Evolutionary conservation across 371 early-diverging fungal genomes (phyloP).

Genomic region (Zychaea mexicana): DNA sequence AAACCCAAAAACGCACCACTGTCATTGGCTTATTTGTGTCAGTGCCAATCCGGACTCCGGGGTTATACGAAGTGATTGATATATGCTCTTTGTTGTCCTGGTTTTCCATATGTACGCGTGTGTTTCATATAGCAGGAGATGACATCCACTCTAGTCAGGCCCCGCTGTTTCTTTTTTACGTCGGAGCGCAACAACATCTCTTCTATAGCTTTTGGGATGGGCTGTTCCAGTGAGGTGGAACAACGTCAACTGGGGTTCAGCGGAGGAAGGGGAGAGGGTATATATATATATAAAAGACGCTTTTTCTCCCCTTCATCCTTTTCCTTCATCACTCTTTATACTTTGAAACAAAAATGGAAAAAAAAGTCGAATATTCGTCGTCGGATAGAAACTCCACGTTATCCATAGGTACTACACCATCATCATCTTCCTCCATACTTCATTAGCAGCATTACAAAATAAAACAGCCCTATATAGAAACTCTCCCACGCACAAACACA

Average conservation of each 20-base stretch:
- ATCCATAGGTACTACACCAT: not conserved
- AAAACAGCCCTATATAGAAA: too few species aligned
- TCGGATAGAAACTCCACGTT: not conserved
- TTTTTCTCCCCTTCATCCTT: not conserved
- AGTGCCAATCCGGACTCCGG: not conserved
- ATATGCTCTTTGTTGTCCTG: not conserved
- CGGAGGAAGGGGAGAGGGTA: not conserved
- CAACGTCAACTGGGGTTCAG: not conserved
- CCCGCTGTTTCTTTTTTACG: too few species aligned
- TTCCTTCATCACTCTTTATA: not conserved
- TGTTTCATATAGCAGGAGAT: not conserved
- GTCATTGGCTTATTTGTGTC: too few species aligned
- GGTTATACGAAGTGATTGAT: not conserved
- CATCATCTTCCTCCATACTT: too few species aligned
- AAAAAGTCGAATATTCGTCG: not conserved
- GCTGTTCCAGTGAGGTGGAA: too few species aligned
- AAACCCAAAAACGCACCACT: not conserved
- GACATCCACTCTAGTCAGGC: not conserved
- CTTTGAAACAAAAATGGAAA: not conserved
- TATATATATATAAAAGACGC: not conserved
- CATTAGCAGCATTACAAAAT: too few species aligned
- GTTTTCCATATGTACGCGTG: too few species aligned
- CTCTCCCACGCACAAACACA: too few species aligned
- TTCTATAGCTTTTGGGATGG: too few species aligned
- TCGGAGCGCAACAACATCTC: too few species aligned